Evolutionary conservation across 352 stramenopile species (phyloP).

Genomic region (Globisporangium ultimum): DNA sequence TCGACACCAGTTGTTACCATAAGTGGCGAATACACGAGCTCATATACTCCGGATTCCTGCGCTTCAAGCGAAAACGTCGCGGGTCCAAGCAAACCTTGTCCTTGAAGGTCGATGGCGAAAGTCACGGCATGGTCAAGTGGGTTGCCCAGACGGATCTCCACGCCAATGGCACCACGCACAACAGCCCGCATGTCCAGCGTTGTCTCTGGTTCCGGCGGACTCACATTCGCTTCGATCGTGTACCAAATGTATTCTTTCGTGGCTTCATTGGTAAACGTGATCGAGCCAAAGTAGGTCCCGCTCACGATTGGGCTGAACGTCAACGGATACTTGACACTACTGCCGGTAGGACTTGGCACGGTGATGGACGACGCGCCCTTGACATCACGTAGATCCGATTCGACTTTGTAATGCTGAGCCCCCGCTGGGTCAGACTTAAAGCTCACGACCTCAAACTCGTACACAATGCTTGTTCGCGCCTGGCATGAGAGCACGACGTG

Average conservation of each 20-base stretch:
- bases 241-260: conserved; percentile 91
- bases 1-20: conserved; percentile 29
- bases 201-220: conserved; percentile 63
- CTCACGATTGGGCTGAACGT: conserved; percentile 88
- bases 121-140: conserved; percentile 78
- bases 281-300: conserved; percentile 89
- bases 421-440: conserved; percentile 38
- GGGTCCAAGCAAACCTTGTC: conserved; percentile 84
- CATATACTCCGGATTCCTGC: conserved; percentile 76
- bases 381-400: conserved; percentile 91
- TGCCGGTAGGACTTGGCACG: conserved; percentile 26
- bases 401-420: conserved; percentile 72
- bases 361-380: conserved; percentile 53
- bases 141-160: conserved; percentile 91
- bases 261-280: conserved; percentile 88
- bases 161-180: conserved; percentile 79
- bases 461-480: conserved; percentile 77
- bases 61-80: conserved; percentile 67
- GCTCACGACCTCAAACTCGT: conserved; percentile 77
- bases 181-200: conserved; percentile 82
- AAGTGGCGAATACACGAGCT: conserved; percentile 91
- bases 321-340: conserved; percentile 64
- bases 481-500: conserved; percentile 84
- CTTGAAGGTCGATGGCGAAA: conserved; percentile 86
- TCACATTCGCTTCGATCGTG: conserved; percentile 88